Evolutionary conservation across 441 rosid species (phyloP).

Genomic region (Bocquillonia castaneifolia): DNA sequence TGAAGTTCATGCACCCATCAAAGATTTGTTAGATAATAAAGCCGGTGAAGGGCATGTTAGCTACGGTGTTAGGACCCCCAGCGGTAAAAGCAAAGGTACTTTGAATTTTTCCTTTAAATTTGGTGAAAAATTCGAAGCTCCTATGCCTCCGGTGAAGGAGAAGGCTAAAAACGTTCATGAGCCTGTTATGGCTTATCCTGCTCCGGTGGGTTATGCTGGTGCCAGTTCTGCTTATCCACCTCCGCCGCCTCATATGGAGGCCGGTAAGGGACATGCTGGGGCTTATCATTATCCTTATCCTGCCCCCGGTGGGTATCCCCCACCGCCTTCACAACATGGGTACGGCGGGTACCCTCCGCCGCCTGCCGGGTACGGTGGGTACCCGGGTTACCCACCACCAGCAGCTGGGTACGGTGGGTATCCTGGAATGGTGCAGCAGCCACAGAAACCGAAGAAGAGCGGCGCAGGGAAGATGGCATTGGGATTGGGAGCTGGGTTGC

Average conservation of each 20-base stretch:
- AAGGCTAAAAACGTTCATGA: conserved; percentile 18
- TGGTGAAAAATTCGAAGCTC: conserved; percentile 38
- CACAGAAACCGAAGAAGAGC: conserved; percentile 44
- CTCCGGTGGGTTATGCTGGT: conserved; percentile 19
- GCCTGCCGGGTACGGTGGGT: too few species aligned
- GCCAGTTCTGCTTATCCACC: conserved; percentile 27
- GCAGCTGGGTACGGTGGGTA: too few species aligned
- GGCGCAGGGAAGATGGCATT: conserved; percentile 39
- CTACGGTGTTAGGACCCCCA: conserved; percentile 43
- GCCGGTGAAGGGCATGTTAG: conserved; percentile 25
- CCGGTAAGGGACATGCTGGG: not conserved
- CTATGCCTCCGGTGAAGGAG: conserved; percentile 12
- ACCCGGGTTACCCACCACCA: conserved; percentile 11
- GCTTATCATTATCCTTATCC: conserved; percentile 25
- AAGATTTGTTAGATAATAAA: conserved; percentile 44
- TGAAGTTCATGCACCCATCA: conserved; percentile 50
- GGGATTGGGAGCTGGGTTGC: conserved; percentile 60
- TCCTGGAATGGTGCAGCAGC: conserved; percentile 27
- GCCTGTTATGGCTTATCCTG: conserved; percentile 34
- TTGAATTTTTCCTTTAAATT: conserved; percentile 44
- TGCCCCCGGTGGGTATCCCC: conserved; percentile 26
- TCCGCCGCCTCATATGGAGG: conserved; percentile 16
- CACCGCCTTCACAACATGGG: conserved; percentile 19
- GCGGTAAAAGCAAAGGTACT: conserved; percentile 56
- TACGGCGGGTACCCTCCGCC: conserved; percentile 20